A percentile compares a stretch with the other conserved stretches of the same genome.
Conservation (phyloP, 169 alveolate species). For the Amoebophrya sp. region DNA sequence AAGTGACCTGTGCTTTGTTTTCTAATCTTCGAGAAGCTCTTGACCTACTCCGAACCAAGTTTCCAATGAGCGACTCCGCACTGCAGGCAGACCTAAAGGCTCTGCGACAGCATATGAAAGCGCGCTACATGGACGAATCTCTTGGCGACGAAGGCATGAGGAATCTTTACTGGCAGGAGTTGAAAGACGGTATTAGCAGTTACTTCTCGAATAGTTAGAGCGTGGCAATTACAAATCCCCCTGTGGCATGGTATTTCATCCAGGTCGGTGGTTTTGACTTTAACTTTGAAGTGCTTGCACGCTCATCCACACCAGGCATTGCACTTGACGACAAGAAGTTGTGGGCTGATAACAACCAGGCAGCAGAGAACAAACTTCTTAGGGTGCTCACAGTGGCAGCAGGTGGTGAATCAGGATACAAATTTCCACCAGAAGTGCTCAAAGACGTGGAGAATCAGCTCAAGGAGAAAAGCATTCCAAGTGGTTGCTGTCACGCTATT, state of each 20-base stretch:
- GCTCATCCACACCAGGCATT: too few species aligned
- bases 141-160: neutral
- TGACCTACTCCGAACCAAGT: neutral
- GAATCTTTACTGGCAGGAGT: neutral
- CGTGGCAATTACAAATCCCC: too few species aligned
- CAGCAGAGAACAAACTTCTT: neutral
- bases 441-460: neutral
- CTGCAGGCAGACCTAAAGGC: neutral
- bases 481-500: neutral
- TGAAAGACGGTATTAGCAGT: conserved; percentile 19
- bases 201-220: too few species aligned
- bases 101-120: neutral
- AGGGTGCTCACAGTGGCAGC: neutral
- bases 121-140: neutral
- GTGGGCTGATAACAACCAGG: neutral
- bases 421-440: neutral
- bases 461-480: neutral
- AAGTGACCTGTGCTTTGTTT: too few species aligned
- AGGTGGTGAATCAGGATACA: neutral
- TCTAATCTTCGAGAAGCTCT: neutral
- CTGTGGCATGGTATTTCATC: too few species aligned
- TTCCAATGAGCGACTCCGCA: neutral
- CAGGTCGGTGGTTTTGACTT: too few species aligned
- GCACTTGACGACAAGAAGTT: too few species aligned
- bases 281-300: too few species aligned